Evolutionary conservation across 2,329 filamentous ascomycete genomes (phyloP).

Genomic region (Talaromyces atroroseus): DNA sequence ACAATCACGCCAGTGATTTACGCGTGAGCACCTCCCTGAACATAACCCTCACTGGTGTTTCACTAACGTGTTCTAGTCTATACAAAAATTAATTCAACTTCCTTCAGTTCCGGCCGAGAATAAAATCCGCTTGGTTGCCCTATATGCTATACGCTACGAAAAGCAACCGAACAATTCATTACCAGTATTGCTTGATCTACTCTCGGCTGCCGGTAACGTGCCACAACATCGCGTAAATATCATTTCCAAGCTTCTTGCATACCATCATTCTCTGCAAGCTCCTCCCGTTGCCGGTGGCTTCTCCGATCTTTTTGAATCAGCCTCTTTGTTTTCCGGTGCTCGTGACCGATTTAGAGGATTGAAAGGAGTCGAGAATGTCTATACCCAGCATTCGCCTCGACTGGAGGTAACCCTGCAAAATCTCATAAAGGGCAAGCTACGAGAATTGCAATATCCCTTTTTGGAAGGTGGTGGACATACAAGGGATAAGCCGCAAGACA

Average conservation of each 20-base stretch:
- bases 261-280: conserved; percentile 80
- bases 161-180: conserved; percentile 79
- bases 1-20: conserved; percentile 87
- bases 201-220: conserved; percentile 77
- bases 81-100: conserved; percentile 81
- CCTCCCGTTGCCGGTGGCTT: conserved; percentile 71
- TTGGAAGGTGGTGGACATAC: conserved; percentile 82
- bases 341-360: conserved; percentile 86
- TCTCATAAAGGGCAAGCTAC: conserved; percentile 83
- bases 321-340: conserved; percentile 84
- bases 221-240: conserved; percentile 69
- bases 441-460: conserved; percentile 86
- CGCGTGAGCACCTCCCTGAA: conserved; percentile 53
- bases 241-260: conserved; percentile 74
- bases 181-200: conserved; percentile 77
- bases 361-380: conserved; percentile 97
- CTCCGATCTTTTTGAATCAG: conserved; percentile 84
- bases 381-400: conserved; percentile 91
- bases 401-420: conserved; percentile 85
- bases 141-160: conserved; percentile 92
- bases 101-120: conserved; percentile 70
- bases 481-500: conserved; percentile 91
- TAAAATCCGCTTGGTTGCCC: conserved; percentile 82
- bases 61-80: conserved; percentile 48
- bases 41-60: neutral